phyloP scores from a whole-genome alignment of 2,329 filamentous ascomycete genomes.

The Trichoderma pleuroti region DNA sequence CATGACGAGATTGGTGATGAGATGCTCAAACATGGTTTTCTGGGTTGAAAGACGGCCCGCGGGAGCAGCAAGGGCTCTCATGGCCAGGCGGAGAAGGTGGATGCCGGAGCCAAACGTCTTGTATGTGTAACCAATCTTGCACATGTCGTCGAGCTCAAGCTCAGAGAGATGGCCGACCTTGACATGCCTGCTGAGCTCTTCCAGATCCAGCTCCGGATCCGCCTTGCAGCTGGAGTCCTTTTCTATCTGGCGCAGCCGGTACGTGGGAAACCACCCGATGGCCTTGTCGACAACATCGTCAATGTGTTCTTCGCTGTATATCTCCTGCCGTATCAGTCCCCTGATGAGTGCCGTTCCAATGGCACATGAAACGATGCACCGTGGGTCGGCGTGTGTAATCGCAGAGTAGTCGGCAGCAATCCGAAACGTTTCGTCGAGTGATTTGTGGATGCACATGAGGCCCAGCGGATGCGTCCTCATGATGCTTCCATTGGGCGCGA shows the following conservation, averaged over 20 bases:
- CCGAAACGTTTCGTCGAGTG: conserved; percentile 42
- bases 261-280: conserved; percentile 37
- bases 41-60: conserved; percentile 22
- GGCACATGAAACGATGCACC: conserved; percentile 49
- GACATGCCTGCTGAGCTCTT: conserved; percentile 42
- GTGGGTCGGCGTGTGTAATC: conserved; percentile 49
- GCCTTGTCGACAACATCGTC: conserved; percentile 40
- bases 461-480: conserved; percentile 53
- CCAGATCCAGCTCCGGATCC: conserved; percentile 35
- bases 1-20: conserved; percentile 49
- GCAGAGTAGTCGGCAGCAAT: conserved; percentile 40
- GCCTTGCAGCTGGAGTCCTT: conserved; percentile 27
- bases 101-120: conserved; percentile 50
- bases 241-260: conserved; percentile 21
- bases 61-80: conserved; percentile 31
- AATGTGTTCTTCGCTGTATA: conserved; percentile 38
- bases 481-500: conserved; percentile 50
- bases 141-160: conserved; percentile 42
- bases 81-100: conserved; percentile 41
- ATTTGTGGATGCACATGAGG: conserved; percentile 42
- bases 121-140: conserved; percentile 52
- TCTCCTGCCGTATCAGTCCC: conserved; percentile 44
- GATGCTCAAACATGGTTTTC: conserved; percentile 40
- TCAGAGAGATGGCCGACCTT: conserved; percentile 36
- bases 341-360: conserved; percentile 46